phyloP scores from a whole-genome alignment of 2,329 filamentous ascomycete species.

The Stromatinia cepivora region DNA sequence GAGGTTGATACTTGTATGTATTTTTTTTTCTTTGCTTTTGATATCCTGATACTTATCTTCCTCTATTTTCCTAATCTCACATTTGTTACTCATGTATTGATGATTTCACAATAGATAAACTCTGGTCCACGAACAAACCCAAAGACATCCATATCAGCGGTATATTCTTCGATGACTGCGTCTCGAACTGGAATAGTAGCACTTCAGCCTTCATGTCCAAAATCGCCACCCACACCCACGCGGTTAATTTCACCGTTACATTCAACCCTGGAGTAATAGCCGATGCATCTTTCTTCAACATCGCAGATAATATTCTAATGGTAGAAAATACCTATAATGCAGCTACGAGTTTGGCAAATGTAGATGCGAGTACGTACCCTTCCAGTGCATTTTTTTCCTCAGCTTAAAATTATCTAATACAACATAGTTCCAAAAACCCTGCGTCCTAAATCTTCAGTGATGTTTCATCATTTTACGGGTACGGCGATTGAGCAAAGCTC shows the following conservation, averaged over 20 bases:
- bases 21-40: too few species aligned
- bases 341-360: background rate
- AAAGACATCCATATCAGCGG: background rate
- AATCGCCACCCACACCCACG: background rate
- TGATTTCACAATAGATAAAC: background rate
- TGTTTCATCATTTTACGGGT: background rate
- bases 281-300: background rate
- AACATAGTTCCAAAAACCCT: background rate
- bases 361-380: background rate
- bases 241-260: background rate
- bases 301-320: background rate
- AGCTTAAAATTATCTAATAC: background rate
- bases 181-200: background rate
- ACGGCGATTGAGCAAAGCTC: background rate
- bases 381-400: too few species aligned
- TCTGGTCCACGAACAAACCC: background rate
- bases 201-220: background rate
- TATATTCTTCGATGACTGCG: conserved; percentile 14
- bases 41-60: too few species aligned
- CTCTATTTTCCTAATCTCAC: too few species aligned
- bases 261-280: background rate
- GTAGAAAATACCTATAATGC: background rate
- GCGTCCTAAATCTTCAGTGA: background rate
- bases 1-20: conserved; percentile 4
- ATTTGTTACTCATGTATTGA: too few species aligned